Conservation (phyloP, 2,329 filamentous ascomycete genomes). For the Coniochaeta sp. region DNA sequence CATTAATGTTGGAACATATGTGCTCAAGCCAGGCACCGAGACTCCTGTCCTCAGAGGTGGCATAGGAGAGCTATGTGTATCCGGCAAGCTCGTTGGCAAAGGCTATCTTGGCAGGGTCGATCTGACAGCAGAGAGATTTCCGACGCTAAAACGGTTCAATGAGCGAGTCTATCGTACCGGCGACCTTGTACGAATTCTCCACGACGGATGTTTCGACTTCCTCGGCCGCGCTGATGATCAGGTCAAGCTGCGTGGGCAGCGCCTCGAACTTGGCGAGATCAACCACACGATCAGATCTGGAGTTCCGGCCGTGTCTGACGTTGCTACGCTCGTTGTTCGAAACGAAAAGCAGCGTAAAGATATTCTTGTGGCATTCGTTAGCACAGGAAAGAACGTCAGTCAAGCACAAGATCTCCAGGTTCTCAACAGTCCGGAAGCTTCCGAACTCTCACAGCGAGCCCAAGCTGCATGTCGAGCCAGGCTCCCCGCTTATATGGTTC, state of each 20-base stretch:
- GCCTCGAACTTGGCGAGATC: conserved; percentile 86
- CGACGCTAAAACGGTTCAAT: conserved; percentile 45
- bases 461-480: conserved; percentile 58
- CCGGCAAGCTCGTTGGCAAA: conserved; percentile 78
- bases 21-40: conserved; percentile 63
- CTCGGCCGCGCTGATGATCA: conserved; percentile 85
- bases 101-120: conserved; percentile 78
- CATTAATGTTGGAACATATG: conserved; percentile 77
- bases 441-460: conserved; percentile 36
- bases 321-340: conserved; percentile 65
- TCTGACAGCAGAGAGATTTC: conserved; percentile 73
- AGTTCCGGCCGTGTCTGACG: conserved; percentile 53
- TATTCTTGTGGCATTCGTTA: conserved; percentile 71
- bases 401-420: conserved; percentile 13
- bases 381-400: background rate
- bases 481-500: conserved; percentile 84
- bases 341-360: conserved; percentile 74
- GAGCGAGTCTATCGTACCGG: conserved; percentile 79
- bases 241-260: conserved; percentile 82
- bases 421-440: conserved; percentile 22
- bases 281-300: conserved; percentile 70
- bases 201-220: conserved; percentile 81
- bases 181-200: conserved; percentile 74
- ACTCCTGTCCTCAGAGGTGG: conserved; percentile 68
- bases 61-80: conserved; percentile 83